Evolutionary conservation across 768 basidiomycete genomes (phyloP), one percentile per base, ranked within the genome.

Genomic region (Serpula lacrymans): DNA sequence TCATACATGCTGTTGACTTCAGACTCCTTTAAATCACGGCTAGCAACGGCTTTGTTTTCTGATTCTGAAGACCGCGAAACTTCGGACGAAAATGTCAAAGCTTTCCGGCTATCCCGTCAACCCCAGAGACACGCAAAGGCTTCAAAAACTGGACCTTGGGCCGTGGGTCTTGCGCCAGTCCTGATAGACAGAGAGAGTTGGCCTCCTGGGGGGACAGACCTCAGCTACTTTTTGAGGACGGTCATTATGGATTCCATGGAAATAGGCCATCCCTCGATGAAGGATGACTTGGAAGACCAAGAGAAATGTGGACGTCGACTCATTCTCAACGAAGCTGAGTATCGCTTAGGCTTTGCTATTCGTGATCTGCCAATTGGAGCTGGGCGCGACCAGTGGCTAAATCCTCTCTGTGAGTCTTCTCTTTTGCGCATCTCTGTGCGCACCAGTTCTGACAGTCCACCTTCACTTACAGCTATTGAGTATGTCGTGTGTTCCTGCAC

Each of bases 141-240:
- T 13, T 47, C 37, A 25, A 25, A 45, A 27, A 37, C 37, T 1
- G 47, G 49, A 22, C 65, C 64, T 11, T 78, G 82, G 78, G 77
- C 79, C 1, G 73, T 93, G 5, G 92, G 91, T 2, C 62, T 95
- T 5, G 82, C 86, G 7, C 69, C 80, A 0, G 75, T 77, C 2
- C 61, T 95, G n/a, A 75, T 84, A 26, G 80, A 85, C 32, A 70
- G 83, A 25, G 78, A 80, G 36, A 77, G 72, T 4, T 95, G 92
- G 92, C 92, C 92, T 0, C 92, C 92, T 10, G 83, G 85, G 13
- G 88, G 88, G 5, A 74, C 84, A 2, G 90, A 93, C 53, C 66
- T 95, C 35, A 86, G 88, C 51, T 92, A 85, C 62, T 80, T 83
- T 49, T 65, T 95, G 30, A 65, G 90, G 38, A 85, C 87, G 0